Percentiles rank a stretch among this genome's conserved stretches.
Conservation (phyloP, 129 eudicot species). For the Deinandra increscens region DNA sequence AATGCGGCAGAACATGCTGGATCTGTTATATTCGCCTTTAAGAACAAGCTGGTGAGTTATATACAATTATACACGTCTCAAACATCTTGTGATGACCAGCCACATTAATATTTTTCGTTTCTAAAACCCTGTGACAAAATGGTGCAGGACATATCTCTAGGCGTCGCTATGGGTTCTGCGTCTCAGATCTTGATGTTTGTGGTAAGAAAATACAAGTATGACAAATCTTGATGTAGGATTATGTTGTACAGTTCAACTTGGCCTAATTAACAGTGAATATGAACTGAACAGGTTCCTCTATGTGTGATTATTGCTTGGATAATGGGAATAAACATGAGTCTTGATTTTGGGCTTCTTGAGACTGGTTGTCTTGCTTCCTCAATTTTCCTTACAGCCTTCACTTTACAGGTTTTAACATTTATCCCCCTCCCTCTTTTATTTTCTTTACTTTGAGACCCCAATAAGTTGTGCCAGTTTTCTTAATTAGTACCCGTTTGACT, state of each 20-base stretch:
- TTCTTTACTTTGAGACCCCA: neutral
- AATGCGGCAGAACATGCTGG: conserved; percentile 95
- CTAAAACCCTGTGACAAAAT: conserved; percentile 9
- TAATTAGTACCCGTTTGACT: too few species aligned
- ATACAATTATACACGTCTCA: conserved; percentile 1
- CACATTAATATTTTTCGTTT: neutral
- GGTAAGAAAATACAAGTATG: conserved; percentile 37
- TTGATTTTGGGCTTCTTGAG: conserved; percentile 55
- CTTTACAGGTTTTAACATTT: conserved; percentile 49
- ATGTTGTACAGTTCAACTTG: conserved; percentile 3
- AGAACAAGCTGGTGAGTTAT: conserved; percentile 64
- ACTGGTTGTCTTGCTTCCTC: conserved; percentile 58
- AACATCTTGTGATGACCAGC: neutral
- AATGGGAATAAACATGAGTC: conserved; percentile 53
- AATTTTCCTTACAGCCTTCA: conserved; percentile 48
- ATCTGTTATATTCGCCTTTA: conserved; percentile 79
- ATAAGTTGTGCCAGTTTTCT: neutral
- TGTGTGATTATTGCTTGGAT: conserved; percentile 63
- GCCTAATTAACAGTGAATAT: too few species aligned
- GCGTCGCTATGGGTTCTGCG: conserved; percentile 80
- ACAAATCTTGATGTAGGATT: neutral
- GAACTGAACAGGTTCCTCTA: conserved; percentile 53
- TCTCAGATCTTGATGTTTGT: conserved; percentile 67
- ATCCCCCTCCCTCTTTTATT: neutral
- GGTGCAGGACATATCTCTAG: conserved; percentile 58